Percentiles rank a stretch among this genome's conserved stretches.
Conservation (phyloP, 2,329 filamentous ascomycete genomes). For the Stachybotrys chlorohalonatus region DNA sequence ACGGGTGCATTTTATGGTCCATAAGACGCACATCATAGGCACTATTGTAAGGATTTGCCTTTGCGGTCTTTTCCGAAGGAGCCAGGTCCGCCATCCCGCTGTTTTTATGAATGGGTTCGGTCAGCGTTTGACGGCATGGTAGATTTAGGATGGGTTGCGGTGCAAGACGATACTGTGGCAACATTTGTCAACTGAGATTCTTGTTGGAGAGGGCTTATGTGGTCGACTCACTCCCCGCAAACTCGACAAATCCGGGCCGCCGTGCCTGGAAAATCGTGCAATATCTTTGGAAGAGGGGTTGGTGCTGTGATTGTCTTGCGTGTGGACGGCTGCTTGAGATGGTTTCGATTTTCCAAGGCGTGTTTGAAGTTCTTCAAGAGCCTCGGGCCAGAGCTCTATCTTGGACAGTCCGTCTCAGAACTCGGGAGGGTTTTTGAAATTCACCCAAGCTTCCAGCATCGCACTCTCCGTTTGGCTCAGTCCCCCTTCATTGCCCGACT, state of each 20-base stretch:
- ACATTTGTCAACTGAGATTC: background rate
- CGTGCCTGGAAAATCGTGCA: constrained; percentile 9
- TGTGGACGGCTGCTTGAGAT: background rate
- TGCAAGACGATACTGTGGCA: background rate
- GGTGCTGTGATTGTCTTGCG: background rate
- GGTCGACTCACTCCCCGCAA: constrained; percentile 10
- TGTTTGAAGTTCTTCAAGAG: background rate
- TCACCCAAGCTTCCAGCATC: background rate
- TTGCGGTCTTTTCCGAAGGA: background rate
- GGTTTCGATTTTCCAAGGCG: background rate
- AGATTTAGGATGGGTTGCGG: constrained; percentile 1
- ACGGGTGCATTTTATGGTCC: constrained; percentile 20
- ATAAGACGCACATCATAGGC: constrained; percentile 26
- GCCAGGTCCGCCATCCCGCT: background rate
- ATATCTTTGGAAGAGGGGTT: background rate
- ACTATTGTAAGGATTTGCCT: background rate
- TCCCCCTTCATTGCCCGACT: no score
- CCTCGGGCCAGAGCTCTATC: background rate
- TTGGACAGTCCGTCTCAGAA: background rate
- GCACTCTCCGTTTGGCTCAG: no score
- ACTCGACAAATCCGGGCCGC: constrained; percentile 12
- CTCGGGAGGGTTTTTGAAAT: background rate
- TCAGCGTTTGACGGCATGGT: no score
- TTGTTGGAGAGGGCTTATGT: background rate
- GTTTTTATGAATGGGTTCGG: no score